These are phyloP conservation scores for Cenchrus purpureus DNA, from an alignment of 176 grass and related monocot species.

Conservation along the genomic window DNA sequence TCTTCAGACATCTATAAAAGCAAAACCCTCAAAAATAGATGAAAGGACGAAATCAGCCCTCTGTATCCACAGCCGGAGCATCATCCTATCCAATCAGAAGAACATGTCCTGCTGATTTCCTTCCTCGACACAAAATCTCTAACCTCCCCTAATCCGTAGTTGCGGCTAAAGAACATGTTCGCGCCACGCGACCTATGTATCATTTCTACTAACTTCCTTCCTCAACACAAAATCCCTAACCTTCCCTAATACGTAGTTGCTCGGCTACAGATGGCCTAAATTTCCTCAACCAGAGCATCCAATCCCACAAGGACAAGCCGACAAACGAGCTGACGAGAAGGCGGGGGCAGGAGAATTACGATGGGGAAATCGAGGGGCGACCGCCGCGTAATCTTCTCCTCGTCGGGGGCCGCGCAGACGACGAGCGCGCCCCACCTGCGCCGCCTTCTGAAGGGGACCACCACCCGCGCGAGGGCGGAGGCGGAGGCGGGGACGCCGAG, in stretches of 20 bases:
- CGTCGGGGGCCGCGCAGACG: conserved; percentile 67
- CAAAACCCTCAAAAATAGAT: too few species aligned
- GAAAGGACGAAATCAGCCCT: too few species aligned
- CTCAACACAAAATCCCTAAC: neutral
- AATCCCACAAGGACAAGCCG: neutral
- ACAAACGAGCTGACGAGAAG: neutral
- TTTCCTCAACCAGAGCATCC: neutral
- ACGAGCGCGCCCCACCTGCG: conserved; percentile 49
- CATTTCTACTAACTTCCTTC: neutral
- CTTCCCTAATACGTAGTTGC: neutral
- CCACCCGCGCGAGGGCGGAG: neutral
- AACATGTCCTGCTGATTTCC: too few species aligned
- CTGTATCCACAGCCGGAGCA: neutral
- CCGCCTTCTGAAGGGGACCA: neutral
- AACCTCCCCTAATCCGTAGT: too few species aligned
- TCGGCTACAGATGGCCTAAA: neutral
- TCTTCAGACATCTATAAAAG: too few species aligned
- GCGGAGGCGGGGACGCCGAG: conserved; percentile 1
- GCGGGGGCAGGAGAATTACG: conserved; percentile 42
- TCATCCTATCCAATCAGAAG: neutral
- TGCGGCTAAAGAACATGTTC: too few species aligned
- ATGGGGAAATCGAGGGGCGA: conserved; percentile 90
- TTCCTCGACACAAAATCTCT: too few species aligned
- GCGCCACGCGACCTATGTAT: neutral
- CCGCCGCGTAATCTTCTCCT: conserved; percentile 85